Conservation (phyloP, 2,329 filamentous ascomycete genomes). For the Ceratocystis papillata region DNA sequence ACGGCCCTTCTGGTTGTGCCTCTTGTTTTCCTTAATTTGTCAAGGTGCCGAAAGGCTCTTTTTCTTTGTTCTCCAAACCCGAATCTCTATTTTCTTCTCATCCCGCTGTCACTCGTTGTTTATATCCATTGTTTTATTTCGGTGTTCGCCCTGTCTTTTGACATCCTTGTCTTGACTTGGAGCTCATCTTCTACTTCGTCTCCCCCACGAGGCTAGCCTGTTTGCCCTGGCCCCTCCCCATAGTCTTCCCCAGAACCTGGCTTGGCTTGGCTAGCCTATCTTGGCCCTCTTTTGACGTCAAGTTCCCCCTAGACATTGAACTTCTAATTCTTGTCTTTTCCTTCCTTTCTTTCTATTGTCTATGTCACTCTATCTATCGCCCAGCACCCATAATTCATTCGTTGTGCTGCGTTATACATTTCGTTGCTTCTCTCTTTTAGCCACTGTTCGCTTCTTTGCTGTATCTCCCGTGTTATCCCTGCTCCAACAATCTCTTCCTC, state of each 20-base stretch:
- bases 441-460: not conserved
- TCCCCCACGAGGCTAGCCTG: conserved; percentile 1
- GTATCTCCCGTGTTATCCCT: not conserved
- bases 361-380: not conserved
- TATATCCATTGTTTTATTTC: not conserved
- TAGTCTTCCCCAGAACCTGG: conserved; percentile 7
- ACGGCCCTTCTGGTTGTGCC: not conserved
- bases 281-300: conserved; percentile 13
- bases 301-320: not conserved
- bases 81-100: too few species aligned
- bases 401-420: not conserved
- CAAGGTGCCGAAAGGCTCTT: not conserved
- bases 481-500: not conserved
- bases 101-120: not conserved
- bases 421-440: not conserved
- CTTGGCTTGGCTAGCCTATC: not conserved
- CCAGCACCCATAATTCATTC: not conserved
- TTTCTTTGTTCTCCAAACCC: too few species aligned
- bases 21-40: not conserved
- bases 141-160: not conserved
- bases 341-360: not conserved
- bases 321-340: not conserved
- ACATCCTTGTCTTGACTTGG: not conserved
- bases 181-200: not conserved
- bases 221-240: not conserved